A percentile compares a stretch with the other conserved stretches of the same genome.
These are phyloP conservation scores for Calonectria crousiana DNA, from an alignment of 2,329 filamentous ascomycete genomes.

Conservation along the genomic window DNA sequence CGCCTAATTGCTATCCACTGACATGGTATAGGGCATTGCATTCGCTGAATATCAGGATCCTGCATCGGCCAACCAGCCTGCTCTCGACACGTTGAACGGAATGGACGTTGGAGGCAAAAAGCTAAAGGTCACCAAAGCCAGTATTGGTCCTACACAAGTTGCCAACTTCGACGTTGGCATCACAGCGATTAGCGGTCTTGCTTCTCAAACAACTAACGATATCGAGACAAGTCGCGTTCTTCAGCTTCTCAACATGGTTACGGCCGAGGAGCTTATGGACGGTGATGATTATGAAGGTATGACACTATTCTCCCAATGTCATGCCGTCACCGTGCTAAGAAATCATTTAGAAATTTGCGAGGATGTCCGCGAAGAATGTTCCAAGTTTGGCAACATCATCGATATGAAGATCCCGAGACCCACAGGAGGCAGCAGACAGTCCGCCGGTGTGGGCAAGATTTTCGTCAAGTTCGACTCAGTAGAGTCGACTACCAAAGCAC, in stretches of 20 bases:
- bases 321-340: constrained; percentile 48
- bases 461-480: constrained; percentile 90
- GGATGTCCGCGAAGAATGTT: constrained; percentile 92
- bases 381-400: constrained; percentile 86
- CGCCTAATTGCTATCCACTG: constrained; percentile 35
- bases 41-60: constrained; percentile 95
- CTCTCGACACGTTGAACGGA: constrained; percentile 89
- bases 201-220: constrained; percentile 85
- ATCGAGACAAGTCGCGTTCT: constrained; percentile 86
- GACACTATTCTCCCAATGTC: constrained; percentile 30
- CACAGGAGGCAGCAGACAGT: constrained; percentile 83
- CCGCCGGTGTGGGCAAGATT: constrained; percentile 95
- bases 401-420: constrained; percentile 96
- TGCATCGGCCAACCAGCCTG: constrained; percentile 77
- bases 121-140: constrained; percentile 88
- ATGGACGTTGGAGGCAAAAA: constrained; percentile 92
- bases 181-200: constrained; percentile 97
- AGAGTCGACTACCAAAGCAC: constrained; percentile 84
- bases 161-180: constrained; percentile 94
- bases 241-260: constrained; percentile 98
- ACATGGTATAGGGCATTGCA: constrained; percentile 79
- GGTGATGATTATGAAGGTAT: constrained; percentile 94
- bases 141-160: constrained; percentile 93
- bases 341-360: constrained; percentile 85
- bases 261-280: constrained; percentile 92